These are phyloP conservation scores for Microcera coccophila DNA, from an alignment of 2,329 filamentous ascomycete genomes.

Conservation along the genomic window DNA sequence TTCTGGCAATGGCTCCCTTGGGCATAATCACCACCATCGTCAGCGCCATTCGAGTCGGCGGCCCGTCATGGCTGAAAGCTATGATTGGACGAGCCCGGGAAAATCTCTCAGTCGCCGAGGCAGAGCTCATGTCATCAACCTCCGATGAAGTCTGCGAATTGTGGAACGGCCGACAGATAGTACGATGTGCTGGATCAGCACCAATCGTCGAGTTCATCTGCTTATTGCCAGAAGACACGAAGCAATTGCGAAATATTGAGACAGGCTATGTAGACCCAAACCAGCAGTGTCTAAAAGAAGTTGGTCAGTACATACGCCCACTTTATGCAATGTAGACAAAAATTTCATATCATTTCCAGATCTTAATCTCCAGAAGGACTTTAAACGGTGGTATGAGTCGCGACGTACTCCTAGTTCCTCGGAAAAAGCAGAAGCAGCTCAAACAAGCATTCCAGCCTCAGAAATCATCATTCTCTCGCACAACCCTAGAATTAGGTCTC, in stretches of 20 bases:
- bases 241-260: not conserved
- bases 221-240: not conserved
- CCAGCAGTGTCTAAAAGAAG: no score
- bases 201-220: not conserved
- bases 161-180: slow-evolving; percentile 1
- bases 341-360: no score
- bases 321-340: not conserved
- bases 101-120: not conserved
- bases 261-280: not conserved
- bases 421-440: no score
- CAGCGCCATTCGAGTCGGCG: slow-evolving; percentile 41
- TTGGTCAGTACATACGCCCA: no score
- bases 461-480: no score
- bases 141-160: slow-evolving; percentile 5
- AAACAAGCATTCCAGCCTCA: no score
- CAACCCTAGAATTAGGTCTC: no score
- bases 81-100: not conserved
- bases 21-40: slow-evolving; percentile 43
- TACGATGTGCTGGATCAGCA: not conserved
- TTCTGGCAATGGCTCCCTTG: slow-evolving; percentile 44
- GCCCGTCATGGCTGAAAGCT: not conserved
- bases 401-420: no score
- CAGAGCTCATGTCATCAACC: slow-evolving; percentile 5
- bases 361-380: no score
- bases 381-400: no score